Evolutionary conservation across 2,329 filamentous ascomycete genomes (phyloP), one percentile per base, ranked within the genome.

Genomic region (Aspergillus proliferans): DNA sequence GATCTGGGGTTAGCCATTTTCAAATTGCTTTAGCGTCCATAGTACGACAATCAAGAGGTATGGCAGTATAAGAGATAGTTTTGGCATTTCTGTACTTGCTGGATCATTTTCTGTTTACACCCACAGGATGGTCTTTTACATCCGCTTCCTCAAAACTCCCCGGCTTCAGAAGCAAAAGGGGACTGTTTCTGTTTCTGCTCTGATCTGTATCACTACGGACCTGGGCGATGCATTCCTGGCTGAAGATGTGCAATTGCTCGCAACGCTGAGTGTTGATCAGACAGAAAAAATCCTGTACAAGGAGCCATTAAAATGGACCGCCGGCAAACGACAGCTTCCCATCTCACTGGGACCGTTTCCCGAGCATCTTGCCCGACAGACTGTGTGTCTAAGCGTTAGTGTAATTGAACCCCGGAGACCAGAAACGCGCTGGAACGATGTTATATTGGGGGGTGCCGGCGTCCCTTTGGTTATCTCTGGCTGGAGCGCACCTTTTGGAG

Each of bases 81-180:
- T 36, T 36, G 34, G 6, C 3, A 36, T 36, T 14, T 36, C 34
- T n/a, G 5, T 15, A n/a, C 15, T 18, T 36, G 14, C 6, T 36
- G 34, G 34, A 4, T 36, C 34, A 15, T 36, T 6, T 18, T 36
- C 8, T 18, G 18, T 40, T 15, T 7, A 19, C 8, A 12, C 9
- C 9, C 38, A 40, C 38, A 21, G 19, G 38, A 81, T 81, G 78
- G 73, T 76, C 10, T 76, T 81, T 55, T 85, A 85, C 63, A 74
- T 87, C 58, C 83, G 84, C 52, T 86, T 87, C 58, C 74, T 88
- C 57, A 87, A 86, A 59, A 71, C 79, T 2, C 84, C 85, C 8
- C 69, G 70, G 47, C 58, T 72, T 33, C 60, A 66, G 42, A 72
- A 74, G 47, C 67, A 76, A 50, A 70, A 73, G 47, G 51, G 71